Conservation (phyloP, 1,139 yeast genomes). For the Kodamaea ohmeri region DNA sequence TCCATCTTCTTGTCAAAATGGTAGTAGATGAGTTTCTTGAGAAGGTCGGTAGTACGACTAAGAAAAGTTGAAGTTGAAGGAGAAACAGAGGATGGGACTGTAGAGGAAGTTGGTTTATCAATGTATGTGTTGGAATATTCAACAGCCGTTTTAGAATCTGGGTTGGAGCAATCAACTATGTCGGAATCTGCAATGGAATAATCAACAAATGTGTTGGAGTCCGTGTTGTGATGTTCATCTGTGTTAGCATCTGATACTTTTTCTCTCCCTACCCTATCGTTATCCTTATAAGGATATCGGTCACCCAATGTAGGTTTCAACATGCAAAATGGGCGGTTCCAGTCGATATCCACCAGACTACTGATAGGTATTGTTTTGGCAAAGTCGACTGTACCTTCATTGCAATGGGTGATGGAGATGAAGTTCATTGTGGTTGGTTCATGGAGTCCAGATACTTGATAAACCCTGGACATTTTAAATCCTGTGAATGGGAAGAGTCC, state of each 20-base stretch:
- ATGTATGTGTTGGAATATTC: too few relatives aligned
- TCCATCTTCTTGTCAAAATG: constrained; percentile 26
- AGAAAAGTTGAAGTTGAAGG: too few relatives aligned
- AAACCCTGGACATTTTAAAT: constrained; percentile 53
- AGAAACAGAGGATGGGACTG: not conserved
- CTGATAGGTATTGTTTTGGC: constrained; percentile 36
- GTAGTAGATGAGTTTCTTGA: constrained; percentile 1
- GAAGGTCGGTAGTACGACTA: constrained; percentile 12
- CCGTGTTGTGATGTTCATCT: too few relatives aligned
- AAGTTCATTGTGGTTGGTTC: constrained; percentile 44
- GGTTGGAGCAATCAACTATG: too few relatives aligned
- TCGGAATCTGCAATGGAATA: too few relatives aligned
- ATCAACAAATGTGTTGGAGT: too few relatives aligned
- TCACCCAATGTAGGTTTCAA: constrained; percentile 17
- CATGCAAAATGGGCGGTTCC: constrained; percentile 55
- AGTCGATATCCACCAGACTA: constrained; percentile 35
- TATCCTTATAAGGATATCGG: constrained; percentile 2
- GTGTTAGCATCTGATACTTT: not conserved
- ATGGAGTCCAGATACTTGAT: constrained; percentile 36
- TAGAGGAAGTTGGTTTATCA: too few relatives aligned
- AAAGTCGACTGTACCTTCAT: constrained; percentile 50
- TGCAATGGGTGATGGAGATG: constrained; percentile 53
- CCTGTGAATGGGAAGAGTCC: constrained; percentile 53
- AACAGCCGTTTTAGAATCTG: too few relatives aligned
- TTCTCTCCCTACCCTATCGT: not conserved